Base-by-base conservation (phyloP, 2,329 filamentous ascomycete genomes). In the Xylaria sp. region DNA sequence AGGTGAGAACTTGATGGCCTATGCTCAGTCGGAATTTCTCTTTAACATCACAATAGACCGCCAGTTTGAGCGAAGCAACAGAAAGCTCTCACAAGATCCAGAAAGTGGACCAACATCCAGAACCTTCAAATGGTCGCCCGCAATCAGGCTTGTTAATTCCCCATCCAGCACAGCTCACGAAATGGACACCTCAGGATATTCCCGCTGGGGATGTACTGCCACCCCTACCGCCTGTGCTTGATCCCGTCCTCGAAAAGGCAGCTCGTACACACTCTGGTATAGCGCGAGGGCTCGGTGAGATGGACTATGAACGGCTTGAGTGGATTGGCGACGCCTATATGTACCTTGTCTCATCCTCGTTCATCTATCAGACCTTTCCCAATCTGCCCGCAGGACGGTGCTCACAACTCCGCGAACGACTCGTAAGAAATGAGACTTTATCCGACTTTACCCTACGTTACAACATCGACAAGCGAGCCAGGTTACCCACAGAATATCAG, bases 291-390 rank as follows among this genome's bases (percentile, higher is more conserved):
- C 74, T 79, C 59, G 75, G 76, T 36, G 80, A 83, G 53, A 77
- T 83, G 61, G 86, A 84, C 75, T 97, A 97, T 79, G 94, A 97
- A 76, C 88, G 89, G 20, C 87, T 97, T 6, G 95, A 98, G 80
- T 94, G 95, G 82, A 85, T 97, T 7, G 95, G 95, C 6, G 95
- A 98, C 78, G 91, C 93, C 23, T 95, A 95, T 74, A 83, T 97
- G 60, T 92, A 97, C 76, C 81, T 94, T 60, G 89, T 94, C 56
- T 88, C 94, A 6, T 90, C 92, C 0, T 87, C 89, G 20, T 85
- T 97, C 60, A 92, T 98, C 68, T 93, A 89, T 79, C 83, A 89
- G 66, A 92, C 88, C 9, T 96, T 94, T 75, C 85, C 86, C 0
- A 81, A 85, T 13, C 82, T 93, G 10, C 77, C 88, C 0, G 85